Conservation (phyloP, 2,329 filamentous ascomycete genomes). For the Aspergillus ibericus region DNA sequence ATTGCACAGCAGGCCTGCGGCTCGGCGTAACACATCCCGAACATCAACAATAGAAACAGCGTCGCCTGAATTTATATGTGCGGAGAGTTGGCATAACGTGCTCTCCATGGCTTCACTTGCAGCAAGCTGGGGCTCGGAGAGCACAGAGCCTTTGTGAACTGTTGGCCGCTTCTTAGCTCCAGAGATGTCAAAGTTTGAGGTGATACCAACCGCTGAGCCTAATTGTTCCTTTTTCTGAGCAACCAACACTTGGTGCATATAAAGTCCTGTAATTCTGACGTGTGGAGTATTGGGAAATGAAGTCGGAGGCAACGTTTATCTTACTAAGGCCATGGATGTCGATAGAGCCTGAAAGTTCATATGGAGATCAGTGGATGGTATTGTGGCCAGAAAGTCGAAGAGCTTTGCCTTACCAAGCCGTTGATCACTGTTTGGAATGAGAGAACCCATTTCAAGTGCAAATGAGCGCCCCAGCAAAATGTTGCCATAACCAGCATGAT, state of each 20-base stretch:
- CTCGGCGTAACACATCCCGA: constrained; percentile 77
- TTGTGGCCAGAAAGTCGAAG: not conserved
- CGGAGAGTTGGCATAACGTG: constrained; percentile 71
- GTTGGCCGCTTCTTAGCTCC: constrained; percentile 8
- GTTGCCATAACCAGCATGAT: constrained; percentile 87
- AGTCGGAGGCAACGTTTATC: constrained; percentile 92
- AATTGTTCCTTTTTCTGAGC: constrained; percentile 8
- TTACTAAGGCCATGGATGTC: constrained; percentile 70
- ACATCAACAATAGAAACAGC: constrained; percentile 71
- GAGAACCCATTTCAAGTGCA: constrained; percentile 85
- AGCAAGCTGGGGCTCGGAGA: constrained; percentile 13
- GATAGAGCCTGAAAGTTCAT: constrained; percentile 57
- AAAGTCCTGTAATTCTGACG: constrained; percentile 93
- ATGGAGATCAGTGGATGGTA: not conserved
- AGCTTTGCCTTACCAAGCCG: constrained; percentile 57
- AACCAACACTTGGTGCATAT: constrained; percentile 57
- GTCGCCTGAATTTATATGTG: constrained; percentile 67
- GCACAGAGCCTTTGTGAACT: constrained; percentile 12
- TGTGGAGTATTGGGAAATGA: constrained; percentile 94
- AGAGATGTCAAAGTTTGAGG: not conserved
- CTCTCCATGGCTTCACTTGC: constrained; percentile 50
- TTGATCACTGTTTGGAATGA: constrained; percentile 83
- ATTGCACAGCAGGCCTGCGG: constrained; percentile 82
- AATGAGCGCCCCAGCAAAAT: constrained; percentile 92
- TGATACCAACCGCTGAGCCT: constrained; percentile 18